Evolutionary conservation across 2,329 filamentous ascomycete species (phyloP).

Genomic region (Lizonia empirigonia): DNA sequence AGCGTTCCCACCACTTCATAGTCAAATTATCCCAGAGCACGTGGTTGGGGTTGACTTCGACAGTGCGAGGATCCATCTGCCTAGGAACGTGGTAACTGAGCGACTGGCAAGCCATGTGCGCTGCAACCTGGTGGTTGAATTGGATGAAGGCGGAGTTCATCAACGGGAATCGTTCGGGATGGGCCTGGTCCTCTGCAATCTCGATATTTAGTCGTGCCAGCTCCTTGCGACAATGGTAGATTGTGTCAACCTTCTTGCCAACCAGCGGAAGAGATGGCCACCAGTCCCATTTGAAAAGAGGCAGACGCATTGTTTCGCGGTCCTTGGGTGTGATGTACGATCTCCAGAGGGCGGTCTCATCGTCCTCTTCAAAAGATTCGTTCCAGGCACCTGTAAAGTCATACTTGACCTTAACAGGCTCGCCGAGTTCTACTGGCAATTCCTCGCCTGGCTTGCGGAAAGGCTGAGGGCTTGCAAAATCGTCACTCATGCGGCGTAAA

Average conservation of each 20-base stretch:
- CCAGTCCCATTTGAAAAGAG: slow-evolving; percentile 62
- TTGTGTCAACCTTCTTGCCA: slow-evolving; percentile 91
- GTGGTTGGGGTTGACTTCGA: slow-evolving; percentile 93
- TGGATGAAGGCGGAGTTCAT: slow-evolving; percentile 99
- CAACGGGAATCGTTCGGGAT: slow-evolving; percentile 82
- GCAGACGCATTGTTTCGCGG: slow-evolving; percentile 81
- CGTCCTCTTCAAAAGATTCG: slow-evolving; percentile 38
- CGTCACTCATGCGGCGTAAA: slow-evolving; percentile 33
- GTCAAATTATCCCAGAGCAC: slow-evolving; percentile 98
- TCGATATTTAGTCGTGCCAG: slow-evolving; percentile 87
- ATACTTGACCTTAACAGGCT: slow-evolving; percentile 38
- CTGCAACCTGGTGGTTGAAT: slow-evolving; percentile 96
- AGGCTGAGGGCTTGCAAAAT: slow-evolving; percentile 55
- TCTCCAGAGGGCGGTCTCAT: slow-evolving; percentile 68
- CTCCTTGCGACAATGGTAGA: slow-evolving; percentile 87
- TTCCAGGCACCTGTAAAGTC: slow-evolving; percentile 40
- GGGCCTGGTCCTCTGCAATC: slow-evolving; percentile 86
- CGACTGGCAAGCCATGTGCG: slow-evolving; percentile 96
- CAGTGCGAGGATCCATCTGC: slow-evolving; percentile 87
- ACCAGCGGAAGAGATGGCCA: slow-evolving; percentile 78
- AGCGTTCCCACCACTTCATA: slow-evolving; percentile 90
- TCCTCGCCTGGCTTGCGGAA: slow-evolving; percentile 47
- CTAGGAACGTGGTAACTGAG: slow-evolving; percentile 89
- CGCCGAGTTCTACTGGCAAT: slow-evolving; percentile 39
- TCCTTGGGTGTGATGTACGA: slow-evolving; percentile 81